A percentile compares a stretch with the other conserved stretches of the same genome.
Evolutionary conservation across 2,329 filamentous ascomycete genomes (phyloP).

Genomic region (Balansia obtecta): DNA sequence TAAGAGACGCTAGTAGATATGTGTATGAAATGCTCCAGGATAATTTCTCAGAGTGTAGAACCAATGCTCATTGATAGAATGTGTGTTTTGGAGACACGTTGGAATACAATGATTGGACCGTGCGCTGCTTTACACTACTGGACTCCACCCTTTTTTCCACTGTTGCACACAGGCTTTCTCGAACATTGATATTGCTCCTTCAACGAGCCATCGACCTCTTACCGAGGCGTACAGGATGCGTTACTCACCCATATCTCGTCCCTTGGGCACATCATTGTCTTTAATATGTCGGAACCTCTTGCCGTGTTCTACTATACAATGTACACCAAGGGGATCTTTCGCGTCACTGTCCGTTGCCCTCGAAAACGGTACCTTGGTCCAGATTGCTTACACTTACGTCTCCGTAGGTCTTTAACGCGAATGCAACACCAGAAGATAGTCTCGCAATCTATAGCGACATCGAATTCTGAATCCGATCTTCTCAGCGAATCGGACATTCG

Average conservation of each 20-base stretch:
- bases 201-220: background rate
- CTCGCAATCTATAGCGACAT: background rate
- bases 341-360: background rate
- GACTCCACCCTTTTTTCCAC: background rate
- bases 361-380: background rate
- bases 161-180: no score
- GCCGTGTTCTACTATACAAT: background rate
- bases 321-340: background rate
- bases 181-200: background rate
- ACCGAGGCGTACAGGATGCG: background rate
- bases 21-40: no score
- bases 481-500: slow-evolving; percentile 25
- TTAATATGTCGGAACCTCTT: background rate
- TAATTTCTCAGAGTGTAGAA: no score
- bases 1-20: no score
- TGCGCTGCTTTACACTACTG: background rate
- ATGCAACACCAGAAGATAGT: background rate
- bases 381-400: background rate
- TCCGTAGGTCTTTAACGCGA: background rate
- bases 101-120: background rate
- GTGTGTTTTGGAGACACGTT: no score
- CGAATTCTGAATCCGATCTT: background rate
- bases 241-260: background rate
- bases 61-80: no score
- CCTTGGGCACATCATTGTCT: background rate